Base-by-base conservation (phyloP, 768 basidiomycete species). In the Naganishia vishniacii region DNA sequence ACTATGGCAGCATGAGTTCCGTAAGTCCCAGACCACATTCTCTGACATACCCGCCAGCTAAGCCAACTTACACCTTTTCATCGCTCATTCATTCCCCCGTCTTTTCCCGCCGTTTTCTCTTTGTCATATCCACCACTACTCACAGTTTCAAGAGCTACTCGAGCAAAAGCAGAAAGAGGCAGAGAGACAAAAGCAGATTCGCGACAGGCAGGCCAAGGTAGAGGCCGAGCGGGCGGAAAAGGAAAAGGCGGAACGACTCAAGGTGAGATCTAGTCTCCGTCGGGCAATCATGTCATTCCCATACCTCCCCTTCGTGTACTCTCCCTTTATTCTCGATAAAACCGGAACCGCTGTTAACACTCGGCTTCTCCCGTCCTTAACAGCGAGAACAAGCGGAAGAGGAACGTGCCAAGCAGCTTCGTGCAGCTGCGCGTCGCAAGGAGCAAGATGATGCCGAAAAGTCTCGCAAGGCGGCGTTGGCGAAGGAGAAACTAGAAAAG, bases 341-440 rank as follows among this genome's bases (percentile, higher is more conserved):
- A n/a, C n/a, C n/a, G n/a, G n/a, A n/a, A n/a, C n/a, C n/a, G n/a
- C n/a, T n/a, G n/a, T n/a, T n/a, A n/a, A n/a, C n/a, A n/a, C n/a
- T n/a, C n/a, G n/a, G n/a, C n/a, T 28, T 16, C 12, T 34, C 41
- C 31, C 34, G 2, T 48, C 16, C 23, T 58, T n/a, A n/a, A 23
- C 44, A 64, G 63, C 49, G 44, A 15, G 47, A 64, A 34, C 53
- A 64, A 42, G 45, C 40, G 18, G 63, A 64, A 37, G 63, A 58
- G 44, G 63, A 64, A 47, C 49, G 51, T 47, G 53, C 51, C 8
- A 32, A 41, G 23, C 63, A 48, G 26, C 63, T 64, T 12, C 63
- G 63, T n/a, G 31, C 45, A n/a, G 40, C 53, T 13, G 34, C 51
- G 20, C 63, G 63, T 18, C 53, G 53, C 31, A 45, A 48, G 45